Percentiles rank a stretch among this genome's conserved stretches.
Conservation (phyloP, 2,329 filamentous ascomycete species). For the Curvularia sp. region DNA sequence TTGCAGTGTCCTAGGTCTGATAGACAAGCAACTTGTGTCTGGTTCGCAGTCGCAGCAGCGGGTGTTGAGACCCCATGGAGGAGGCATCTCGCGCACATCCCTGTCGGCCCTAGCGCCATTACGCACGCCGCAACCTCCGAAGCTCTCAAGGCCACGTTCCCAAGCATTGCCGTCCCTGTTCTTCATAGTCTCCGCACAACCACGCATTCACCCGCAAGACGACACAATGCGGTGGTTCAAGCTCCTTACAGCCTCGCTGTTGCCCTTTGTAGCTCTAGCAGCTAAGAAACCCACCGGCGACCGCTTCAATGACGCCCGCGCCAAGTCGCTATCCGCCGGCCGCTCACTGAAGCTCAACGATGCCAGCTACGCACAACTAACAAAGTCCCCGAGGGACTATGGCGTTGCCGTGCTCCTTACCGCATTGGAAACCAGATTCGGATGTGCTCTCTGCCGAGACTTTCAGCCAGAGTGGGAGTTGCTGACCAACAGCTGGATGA, state of each 20-base stretch:
- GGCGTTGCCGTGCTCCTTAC: slow-evolving; percentile 83
- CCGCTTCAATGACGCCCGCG: slow-evolving; percentile 74
- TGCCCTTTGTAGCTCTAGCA: slow-evolving; percentile 67
- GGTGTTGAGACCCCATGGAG: background rate
- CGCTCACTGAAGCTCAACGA: slow-evolving; percentile 80
- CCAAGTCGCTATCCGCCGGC: slow-evolving; percentile 68
- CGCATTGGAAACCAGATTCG: slow-evolving; percentile 81
- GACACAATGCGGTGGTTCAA: slow-evolving; percentile 71
- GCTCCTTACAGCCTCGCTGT: slow-evolving; percentile 67
- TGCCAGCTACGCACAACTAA: slow-evolving; percentile 75
- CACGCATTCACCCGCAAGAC: slow-evolving; percentile 23
- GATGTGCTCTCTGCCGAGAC: slow-evolving; percentile 84
- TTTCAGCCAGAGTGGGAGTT: slow-evolving; percentile 96
- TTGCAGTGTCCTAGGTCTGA: background rate
- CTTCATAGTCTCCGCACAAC: slow-evolving; percentile 30
- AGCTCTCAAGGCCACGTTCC: slow-evolving; percentile 46
- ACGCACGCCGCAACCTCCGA: slow-evolving; percentile 36
- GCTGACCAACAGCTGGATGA: slow-evolving; percentile 83
- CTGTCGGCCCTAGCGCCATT: slow-evolving; percentile 37
- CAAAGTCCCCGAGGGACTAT: slow-evolving; percentile 81
- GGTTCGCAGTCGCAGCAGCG: background rate
- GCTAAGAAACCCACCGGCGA: slow-evolving; percentile 69
- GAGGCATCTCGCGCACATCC: slow-evolving; percentile 14
- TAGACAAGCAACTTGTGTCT: background rate
- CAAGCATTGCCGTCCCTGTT: slow-evolving; percentile 29